Percentiles rank a stretch among this genome's conserved stretches.
phyloP scores from a whole-genome alignment of 805 yeast species.

The Hanseniaspora guilliermondii region DNA sequence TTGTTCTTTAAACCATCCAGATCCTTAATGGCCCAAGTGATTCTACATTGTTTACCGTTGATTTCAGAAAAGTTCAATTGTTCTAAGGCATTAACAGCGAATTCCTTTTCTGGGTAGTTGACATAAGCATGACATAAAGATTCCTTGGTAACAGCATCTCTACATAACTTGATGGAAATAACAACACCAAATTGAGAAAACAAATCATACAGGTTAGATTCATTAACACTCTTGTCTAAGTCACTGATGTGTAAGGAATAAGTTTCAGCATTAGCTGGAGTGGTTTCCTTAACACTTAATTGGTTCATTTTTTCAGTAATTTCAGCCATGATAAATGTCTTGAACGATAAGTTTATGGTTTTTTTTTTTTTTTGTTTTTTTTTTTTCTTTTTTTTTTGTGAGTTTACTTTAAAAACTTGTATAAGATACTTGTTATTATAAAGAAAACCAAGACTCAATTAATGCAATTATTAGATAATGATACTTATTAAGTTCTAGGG shows the following conservation, averaged over 20 bases:
- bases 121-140: slow-evolving; percentile 98
- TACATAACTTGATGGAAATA: slow-evolving; percentile 93
- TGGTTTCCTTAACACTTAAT: slow-evolving; percentile 23
- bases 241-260: slow-evolving; percentile 88
- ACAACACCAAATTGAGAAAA: slow-evolving; percentile 93
- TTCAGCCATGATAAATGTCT: slow-evolving; percentile 24
- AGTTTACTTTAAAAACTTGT: not conserved
- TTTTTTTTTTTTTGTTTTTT: slow-evolving; percentile 18
- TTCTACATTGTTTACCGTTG: slow-evolving; percentile 94
- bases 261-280: slow-evolving; percentile 35
- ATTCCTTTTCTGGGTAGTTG: slow-evolving; percentile 78
- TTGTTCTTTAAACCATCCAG: slow-evolving; percentile 91
- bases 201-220: slow-evolving; percentile 86
- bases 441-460: slow-evolving; percentile 2
- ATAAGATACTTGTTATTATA: not conserved
- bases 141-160: slow-evolving; percentile 93
- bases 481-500: not conserved
- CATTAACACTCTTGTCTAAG: slow-evolving; percentile 81
- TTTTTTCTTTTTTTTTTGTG: slow-evolving; percentile 12
- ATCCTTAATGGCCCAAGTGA: slow-evolving; percentile 99
- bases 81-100: slow-evolving; percentile 88
- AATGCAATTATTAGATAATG: not conserved
- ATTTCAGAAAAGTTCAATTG: slow-evolving; percentile 87
- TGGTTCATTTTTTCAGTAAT: slow-evolving; percentile 29
- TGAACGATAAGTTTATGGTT: slow-evolving; percentile 1